phyloP scores from a whole-genome alignment of 2,329 filamentous ascomycete species.

The Colletotrichum sp. region DNA sequence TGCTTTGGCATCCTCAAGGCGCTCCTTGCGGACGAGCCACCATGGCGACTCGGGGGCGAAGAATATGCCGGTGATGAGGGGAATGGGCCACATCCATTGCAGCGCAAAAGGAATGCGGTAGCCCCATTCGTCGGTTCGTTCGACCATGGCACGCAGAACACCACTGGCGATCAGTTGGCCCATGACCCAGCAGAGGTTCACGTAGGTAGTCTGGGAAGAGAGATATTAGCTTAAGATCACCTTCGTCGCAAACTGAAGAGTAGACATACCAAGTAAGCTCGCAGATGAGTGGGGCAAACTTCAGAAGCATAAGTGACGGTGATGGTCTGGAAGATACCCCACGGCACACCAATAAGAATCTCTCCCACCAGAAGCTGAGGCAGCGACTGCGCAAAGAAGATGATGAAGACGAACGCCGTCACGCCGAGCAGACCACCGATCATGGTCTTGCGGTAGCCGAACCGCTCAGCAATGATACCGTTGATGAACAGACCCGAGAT shows the following conservation, averaged over 20 bases:
- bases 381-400: conserved; percentile 50
- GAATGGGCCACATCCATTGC: conserved; percentile 55
- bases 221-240: not conserved
- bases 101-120: conserved; percentile 55
- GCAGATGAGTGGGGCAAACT: conserved; percentile 47
- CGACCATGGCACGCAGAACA: conserved; percentile 45
- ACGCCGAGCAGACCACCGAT: conserved; percentile 44
- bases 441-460: conserved; percentile 53
- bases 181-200: conserved; percentile 56
- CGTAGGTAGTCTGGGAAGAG: conserved; percentile 43
- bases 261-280: conserved; percentile 50
- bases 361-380: conserved; percentile 48
- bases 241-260: not conserved
- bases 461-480: conserved; percentile 51
- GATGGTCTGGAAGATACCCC: conserved; percentile 52
- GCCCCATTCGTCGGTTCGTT: conserved; percentile 43
- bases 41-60: conserved; percentile 56
- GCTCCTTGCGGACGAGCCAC: conserved; percentile 50
- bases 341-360: conserved; percentile 52
- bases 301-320: conserved; percentile 55
- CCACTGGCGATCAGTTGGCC: conserved; percentile 52
- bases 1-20: conserved; percentile 41
- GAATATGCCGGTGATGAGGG: conserved; percentile 45
- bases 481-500: conserved; percentile 56
- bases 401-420: conserved; percentile 51